A percentile compares a stretch with the other conserved stretches of the same genome.
Conservation (phyloP, 148 eudicot species). For the Diospyros kaki region DNA sequence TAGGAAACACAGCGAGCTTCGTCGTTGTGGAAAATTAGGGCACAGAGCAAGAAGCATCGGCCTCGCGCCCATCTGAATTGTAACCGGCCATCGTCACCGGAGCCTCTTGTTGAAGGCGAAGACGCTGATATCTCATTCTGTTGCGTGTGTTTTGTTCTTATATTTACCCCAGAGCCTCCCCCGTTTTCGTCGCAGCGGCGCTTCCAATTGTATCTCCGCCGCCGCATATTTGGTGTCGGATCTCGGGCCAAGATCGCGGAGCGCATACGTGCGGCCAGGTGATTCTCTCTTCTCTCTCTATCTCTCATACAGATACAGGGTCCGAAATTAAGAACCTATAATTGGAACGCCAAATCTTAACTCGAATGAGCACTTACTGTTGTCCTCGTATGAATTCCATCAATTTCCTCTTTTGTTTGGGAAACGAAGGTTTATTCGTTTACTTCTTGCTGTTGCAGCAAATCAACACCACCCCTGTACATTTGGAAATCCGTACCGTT, state of each 20-base stretch:
- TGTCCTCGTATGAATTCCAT: background rate
- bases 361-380: background rate
- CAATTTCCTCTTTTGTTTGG: background rate
- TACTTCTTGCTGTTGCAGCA: constrained; percentile 11
- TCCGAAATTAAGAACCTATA: background rate
- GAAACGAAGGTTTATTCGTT: background rate
- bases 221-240: background rate
- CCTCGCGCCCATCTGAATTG: background rate
- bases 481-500: background rate
- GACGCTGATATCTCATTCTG: background rate
- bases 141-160: too few species aligned
- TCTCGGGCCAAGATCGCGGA: background rate
- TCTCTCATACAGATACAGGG: background rate
- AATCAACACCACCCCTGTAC: background rate
- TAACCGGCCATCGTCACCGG: background rate
- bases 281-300: too few species aligned
- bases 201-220: background rate
- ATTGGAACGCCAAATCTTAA: background rate
- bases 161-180: too few species aligned
- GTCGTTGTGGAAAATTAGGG: background rate
- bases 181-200: background rate
- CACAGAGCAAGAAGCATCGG: background rate
- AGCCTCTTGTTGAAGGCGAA: too few species aligned
- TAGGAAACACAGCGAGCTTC: too few species aligned
- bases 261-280: too few species aligned